Conservation (phyloP, 371 early-diverging fungal genomes). For the Zopfochytrium polystomum region DNA sequence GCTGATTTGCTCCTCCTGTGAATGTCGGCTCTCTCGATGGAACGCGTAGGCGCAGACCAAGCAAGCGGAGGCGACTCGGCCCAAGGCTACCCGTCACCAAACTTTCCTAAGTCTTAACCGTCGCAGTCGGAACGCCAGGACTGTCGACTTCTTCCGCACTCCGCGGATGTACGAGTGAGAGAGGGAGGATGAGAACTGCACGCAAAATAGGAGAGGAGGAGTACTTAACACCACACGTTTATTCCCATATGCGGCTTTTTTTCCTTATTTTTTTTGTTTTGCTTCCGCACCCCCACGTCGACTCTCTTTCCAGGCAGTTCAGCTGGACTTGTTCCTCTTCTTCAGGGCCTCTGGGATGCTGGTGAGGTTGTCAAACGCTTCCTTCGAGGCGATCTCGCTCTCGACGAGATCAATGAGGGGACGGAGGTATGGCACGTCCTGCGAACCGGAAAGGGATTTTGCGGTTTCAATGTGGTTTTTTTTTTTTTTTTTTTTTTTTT, state of each 20-base stretch:
- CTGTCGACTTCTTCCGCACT: conserved; percentile 38
- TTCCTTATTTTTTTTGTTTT: conserved; percentile 8
- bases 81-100: conserved; percentile 14
- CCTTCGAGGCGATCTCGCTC: conserved; percentile 63
- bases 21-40: neutral
- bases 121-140: conserved; percentile 29
- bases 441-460: conserved; percentile 9
- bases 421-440: conserved; percentile 79
- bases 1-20: neutral
- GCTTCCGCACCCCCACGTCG: neutral
- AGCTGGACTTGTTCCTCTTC: conserved; percentile 40
- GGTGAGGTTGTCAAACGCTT: conserved; percentile 40
- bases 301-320: conserved; percentile 9
- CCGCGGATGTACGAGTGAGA: neutral
- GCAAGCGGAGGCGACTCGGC: neutral
- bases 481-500: neutral
- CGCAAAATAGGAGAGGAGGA: no score
- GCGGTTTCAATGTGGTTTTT: neutral
- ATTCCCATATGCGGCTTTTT: no score
- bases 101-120: conserved; percentile 22
- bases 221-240: no score
- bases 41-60: neutral
- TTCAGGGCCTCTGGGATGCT: conserved; percentile 41
- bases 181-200: no score
- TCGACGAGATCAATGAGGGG: conserved; percentile 83